These are phyloP conservation scores for Saccharomycopsis babjevae DNA, from an alignment of 805 yeast species.

Conservation along the genomic window DNA sequence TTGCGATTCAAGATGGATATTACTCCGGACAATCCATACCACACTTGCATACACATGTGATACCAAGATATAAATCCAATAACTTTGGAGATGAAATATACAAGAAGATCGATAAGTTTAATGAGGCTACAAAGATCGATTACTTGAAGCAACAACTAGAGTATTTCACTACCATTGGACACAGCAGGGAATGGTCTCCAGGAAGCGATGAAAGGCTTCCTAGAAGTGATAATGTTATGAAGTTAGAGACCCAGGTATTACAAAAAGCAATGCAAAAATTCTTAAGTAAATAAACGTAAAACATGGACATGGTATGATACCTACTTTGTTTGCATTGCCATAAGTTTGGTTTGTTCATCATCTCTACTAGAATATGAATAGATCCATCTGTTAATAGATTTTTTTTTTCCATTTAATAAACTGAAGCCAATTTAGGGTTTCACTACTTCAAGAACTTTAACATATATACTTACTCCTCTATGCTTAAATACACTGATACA, in stretches of 20 bases:
- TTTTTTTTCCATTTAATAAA: no score
- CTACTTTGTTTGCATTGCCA: not conserved
- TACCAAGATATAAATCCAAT: constrained; percentile 59
- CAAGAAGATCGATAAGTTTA: constrained; percentile 52
- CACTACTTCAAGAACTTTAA: no score
- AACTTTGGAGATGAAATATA: constrained; percentile 71
- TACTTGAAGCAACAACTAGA: constrained; percentile 25
- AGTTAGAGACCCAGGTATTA: constrained; percentile 32
- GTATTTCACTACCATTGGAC: constrained; percentile 22
- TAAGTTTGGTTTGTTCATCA: not conserved
- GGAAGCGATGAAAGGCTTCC: constrained; percentile 44
- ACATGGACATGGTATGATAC: not conserved
- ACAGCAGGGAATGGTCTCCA: constrained; percentile 27
- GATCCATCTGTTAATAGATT: no score
- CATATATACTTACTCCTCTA: no score
- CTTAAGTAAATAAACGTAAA: not conserved
- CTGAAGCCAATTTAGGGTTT: no score
- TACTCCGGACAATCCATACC: constrained; percentile 96
- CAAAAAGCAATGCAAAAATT: not conserved
- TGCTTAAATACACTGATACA: no score
- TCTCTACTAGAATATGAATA: no score
- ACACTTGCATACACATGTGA: constrained; percentile 87
- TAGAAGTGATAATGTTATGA: constrained; percentile 59
- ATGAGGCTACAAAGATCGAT: constrained; percentile 27
- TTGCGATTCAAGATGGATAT: constrained; percentile 94